Percentiles rank a stretch among this genome's conserved stretches.
These are phyloP conservation scores for Daldinia decipiens DNA, from an alignment of 495 filamentous ascomycete genomes.

Conservation along the genomic window DNA sequence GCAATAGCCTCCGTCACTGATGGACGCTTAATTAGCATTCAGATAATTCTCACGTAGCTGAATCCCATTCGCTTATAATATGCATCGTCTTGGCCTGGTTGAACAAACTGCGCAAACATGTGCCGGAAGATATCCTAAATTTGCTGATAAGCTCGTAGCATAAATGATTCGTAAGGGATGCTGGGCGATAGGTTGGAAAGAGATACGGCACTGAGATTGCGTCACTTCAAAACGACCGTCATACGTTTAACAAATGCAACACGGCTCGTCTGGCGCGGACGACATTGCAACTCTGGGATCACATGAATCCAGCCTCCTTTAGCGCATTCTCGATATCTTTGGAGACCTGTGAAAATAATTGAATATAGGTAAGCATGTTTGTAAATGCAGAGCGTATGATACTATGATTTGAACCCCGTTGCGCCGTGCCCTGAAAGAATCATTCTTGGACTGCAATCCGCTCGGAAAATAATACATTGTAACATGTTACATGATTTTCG, in stretches of 20 bases:
- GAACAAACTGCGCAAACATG: conserved; percentile 9
- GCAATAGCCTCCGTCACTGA: conserved; percentile 18
- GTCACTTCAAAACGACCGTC: conserved; percentile 32
- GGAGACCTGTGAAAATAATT: conserved; percentile 48
- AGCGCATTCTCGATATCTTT: conserved; percentile 51
- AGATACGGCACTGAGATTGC: conserved; percentile 17
- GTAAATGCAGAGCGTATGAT: conserved; percentile 37
- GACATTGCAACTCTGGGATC: conserved; percentile 38
- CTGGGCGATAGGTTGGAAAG: conserved; percentile 8
- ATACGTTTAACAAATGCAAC: conserved; percentile 28
- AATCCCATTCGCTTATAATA: conserved; percentile 19
- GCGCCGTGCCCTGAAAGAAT: conserved; percentile 33
- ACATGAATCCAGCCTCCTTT: conserved; percentile 53
- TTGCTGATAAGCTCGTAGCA: conserved; percentile 16
- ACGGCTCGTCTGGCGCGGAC: conserved; percentile 12
- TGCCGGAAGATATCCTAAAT: conserved; percentile 13
- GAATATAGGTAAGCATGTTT: conserved; percentile 46
- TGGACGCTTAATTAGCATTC: conserved; percentile 17
- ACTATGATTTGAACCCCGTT: conserved; percentile 36
- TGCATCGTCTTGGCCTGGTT: conserved; percentile 8
- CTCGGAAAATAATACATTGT: conserved; percentile 45
- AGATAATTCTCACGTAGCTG: conserved; percentile 9
- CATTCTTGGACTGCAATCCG: conserved; percentile 28
- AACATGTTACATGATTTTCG: conserved; percentile 85
- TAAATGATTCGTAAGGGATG: not conserved